Evolutionary conservation across 2,329 filamentous ascomycete species (phyloP), one percentile per base, ranked within the genome.

Genomic region (Talaromyces verruculosus): DNA sequence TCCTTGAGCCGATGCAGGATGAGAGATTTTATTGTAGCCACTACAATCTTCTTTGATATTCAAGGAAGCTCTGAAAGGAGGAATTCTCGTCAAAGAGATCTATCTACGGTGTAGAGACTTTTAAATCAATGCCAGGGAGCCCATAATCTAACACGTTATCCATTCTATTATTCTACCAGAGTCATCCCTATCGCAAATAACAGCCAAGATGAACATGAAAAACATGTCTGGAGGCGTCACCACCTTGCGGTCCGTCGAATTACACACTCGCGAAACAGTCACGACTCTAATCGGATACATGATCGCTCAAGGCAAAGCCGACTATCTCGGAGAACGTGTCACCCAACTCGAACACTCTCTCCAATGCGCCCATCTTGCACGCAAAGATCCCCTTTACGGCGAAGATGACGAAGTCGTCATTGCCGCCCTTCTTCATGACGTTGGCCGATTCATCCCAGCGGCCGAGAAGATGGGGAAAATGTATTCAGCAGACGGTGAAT

Each of bases 321-420:
- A 74, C 57, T 76, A 75, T 60, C 68, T 75, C 15, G 73, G 74
- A 35, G 74, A 76, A 55, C 61, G 64, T 25, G 71, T 76, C 43
- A 72, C 72, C 5, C 73, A 76, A 60, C 69, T 76, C 30, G 67
- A 75, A 37, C 74, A 75, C 66, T 75, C 72, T 1, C 70, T 76
- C 4, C 74, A 75, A 68, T 68, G 71, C 57, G 74, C 71, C 13
- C 61, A 74, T 41, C 69, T 72, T 5, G 74, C 74, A 0, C 64
- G 67, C 1, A 49, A 70, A 35, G 70, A 69, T 10, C 5, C 65
- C 1, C 45, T 72, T 43, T 68, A 72, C 25, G 67, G 66, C 2
- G 62, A 68, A 15, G 74, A 75, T 60, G 60, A 68, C 3, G 73
- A 75, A 45, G 71, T 72, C 10, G 67, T 76, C n/a, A 66, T 76